Percentiles rank a stretch among this genome's conserved stretches.
Conservation (phyloP, 768 basidiomycete species). For the Mycena amicta region DNA sequence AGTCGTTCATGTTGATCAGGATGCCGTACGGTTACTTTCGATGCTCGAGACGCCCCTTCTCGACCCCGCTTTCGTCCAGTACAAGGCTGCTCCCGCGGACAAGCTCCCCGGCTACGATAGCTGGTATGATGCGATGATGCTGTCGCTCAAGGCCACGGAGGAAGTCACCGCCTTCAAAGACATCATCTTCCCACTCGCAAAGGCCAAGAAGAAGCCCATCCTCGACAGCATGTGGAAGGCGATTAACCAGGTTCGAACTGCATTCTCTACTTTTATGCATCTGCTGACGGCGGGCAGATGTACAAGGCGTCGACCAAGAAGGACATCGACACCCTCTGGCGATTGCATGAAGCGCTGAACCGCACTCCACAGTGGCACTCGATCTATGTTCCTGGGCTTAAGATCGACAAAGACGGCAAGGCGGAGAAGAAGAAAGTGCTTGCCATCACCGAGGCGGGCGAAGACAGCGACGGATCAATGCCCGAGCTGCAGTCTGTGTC, state of each 20-base stretch:
- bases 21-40: conserved; percentile 65
- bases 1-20: too few species aligned
- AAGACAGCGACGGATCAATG: conserved; percentile 58
- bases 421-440: conserved; percentile 43
- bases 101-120: conserved; percentile 63
- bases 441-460: conserved; percentile 53
- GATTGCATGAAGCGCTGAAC: conserved; percentile 51
- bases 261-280: too few species aligned
- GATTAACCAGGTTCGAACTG: conserved; percentile 60
- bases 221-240: conserved; percentile 67
- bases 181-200: conserved; percentile 59
- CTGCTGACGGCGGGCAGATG: conserved; percentile 47
- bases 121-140: conserved; percentile 72
- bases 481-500: conserved; percentile 70
- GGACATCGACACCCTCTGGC: conserved; percentile 67
- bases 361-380: conserved; percentile 64
- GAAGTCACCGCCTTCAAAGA: conserved; percentile 54
- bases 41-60: conserved; percentile 65
- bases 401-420: conserved; percentile 23
- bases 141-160: conserved; percentile 60
- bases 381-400: conserved; percentile 35
- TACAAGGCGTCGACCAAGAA: conserved; percentile 55
- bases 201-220: conserved; percentile 48
- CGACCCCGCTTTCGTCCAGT: conserved; percentile 54
- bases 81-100: conserved; percentile 49